These are phyloP conservation scores for Carpinus fangiana DNA, from an alignment of 306 rosid species.

Conservation along the genomic window DNA sequence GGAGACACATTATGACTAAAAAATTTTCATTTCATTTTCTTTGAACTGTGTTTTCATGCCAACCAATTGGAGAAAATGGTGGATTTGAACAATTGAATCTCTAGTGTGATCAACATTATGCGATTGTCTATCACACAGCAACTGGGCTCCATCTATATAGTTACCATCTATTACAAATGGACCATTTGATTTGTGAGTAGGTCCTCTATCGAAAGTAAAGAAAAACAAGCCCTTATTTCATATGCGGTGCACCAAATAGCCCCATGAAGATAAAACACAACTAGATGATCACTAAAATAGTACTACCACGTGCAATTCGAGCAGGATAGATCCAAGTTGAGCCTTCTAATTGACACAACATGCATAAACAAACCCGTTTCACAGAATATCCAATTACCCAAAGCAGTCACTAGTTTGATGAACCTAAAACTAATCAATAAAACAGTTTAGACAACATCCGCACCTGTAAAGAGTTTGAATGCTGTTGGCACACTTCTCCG, in stretches of 20 bases:
- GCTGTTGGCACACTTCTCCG: slow-evolving; percentile 95
- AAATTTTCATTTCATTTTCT: too few species aligned
- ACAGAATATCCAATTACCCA: background rate
- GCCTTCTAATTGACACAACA: background rate
- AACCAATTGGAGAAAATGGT: background rate
- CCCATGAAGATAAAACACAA: background rate
- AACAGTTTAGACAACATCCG: slow-evolving; percentile 18
- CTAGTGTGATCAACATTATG: too few species aligned
- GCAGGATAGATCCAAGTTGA: background rate
- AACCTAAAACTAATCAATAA: background rate
- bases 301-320: background rate
- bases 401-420: background rate
- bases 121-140: background rate
- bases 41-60: background rate
- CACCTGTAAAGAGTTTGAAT: slow-evolving; percentile 95
- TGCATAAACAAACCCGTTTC: background rate
- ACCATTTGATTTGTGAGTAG: background rate
- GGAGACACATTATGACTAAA: too few species aligned
- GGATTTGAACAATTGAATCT: too few species aligned
- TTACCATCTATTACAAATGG: background rate
- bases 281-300: background rate
- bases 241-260: background rate
- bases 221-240: background rate
- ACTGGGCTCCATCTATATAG: background rate
- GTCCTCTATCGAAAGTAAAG: background rate